Evolutionary conservation across 116 monocot species (phyloP), one percentile per base, ranked within the genome.

Genomic region (Posidonia oceanica): DNA sequence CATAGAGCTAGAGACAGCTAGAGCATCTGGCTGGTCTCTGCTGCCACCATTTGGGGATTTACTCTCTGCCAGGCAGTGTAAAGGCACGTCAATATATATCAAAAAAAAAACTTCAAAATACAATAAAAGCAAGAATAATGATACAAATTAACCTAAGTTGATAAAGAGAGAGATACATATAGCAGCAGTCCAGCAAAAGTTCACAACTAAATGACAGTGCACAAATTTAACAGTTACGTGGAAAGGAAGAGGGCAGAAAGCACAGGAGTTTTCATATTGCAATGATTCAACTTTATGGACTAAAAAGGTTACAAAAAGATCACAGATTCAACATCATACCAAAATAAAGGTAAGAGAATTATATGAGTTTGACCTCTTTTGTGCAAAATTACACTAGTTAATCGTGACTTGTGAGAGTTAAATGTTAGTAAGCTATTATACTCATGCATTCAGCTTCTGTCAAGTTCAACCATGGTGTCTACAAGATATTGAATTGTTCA

Each of bases 21-120:
- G 39, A 61, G 60, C 52, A 71, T 69, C 52, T 56, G 76, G 76
- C 5, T 80, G 76, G 42, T 83, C 71, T 70, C 74, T 80, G 58
- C 80, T 80, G 38, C 71, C 61, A 54, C 76, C 73, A 74, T 70
- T 77, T 79, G 80, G 67, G 7, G 76, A 83, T 65, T 80, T 80
- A 63, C 76, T 76, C 57, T 80, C 80, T 69, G 74, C 71, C 54
- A 17, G 3, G 4, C 21, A 23, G 54, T n/a, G 13, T 57, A 73
- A 2, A 15, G n/a, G 70, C 37, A 76, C 39, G 63, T 20, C 22
- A 75, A 52, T 12, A 72, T 7, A 22, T 21, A 16, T 13, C 15
- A 11, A 20, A 38, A 37, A 69, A 36, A 15, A 55, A 36, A 36
- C 3, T 13, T 12, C 21, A 22, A 52, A 1, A 52, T 48, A 11